These are phyloP conservation scores for Cytidiella melzeri DNA, from an alignment of 768 basidiomycete species.

Conservation along the genomic window DNA sequence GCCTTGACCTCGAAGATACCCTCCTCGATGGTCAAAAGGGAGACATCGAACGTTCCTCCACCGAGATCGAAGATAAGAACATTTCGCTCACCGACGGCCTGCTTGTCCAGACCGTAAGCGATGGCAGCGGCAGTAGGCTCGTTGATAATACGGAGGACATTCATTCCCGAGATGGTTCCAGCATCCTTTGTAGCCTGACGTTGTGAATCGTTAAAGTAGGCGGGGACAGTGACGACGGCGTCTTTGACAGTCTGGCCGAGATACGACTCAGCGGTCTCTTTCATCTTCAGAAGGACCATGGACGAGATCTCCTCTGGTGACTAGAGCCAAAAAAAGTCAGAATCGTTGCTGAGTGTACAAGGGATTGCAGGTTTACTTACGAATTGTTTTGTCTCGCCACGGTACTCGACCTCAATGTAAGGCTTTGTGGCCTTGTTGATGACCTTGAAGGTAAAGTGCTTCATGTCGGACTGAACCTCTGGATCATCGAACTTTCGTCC, in stretches of 20 bases:
- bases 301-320: conserved; percentile 97
- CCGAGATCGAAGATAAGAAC: conserved; percentile 98
- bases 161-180: conserved; percentile 88
- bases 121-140: conserved; percentile 98
- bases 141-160: conserved; percentile 98
- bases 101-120: conserved; percentile 97
- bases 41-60: conserved; percentile 98
- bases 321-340: conserved; percentile 35
- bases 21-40: conserved; percentile 92
- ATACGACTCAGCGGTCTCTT: conserved; percentile 96
- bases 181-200: conserved; percentile 99
- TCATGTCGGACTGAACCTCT: conserved; percentile 77
- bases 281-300: conserved; percentile 98
- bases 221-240: conserved; percentile 94
- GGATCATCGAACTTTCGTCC: conserved; percentile 80
- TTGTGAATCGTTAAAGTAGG: conserved; percentile 99
- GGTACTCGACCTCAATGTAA: conserved; percentile 84
- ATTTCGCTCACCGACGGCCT: conserved; percentile 83
- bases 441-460: conserved; percentile 95
- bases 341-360: not conserved
- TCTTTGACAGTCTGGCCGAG: conserved; percentile 78
- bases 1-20: conserved; percentile 99
- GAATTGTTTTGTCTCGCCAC: conserved; percentile 91
- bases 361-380: conserved; percentile 39
- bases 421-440: conserved; percentile 85